Evolutionary conservation across 495 filamentous ascomycete genomes (phyloP).

Genomic region (Thermothielavioides terrestris): DNA sequence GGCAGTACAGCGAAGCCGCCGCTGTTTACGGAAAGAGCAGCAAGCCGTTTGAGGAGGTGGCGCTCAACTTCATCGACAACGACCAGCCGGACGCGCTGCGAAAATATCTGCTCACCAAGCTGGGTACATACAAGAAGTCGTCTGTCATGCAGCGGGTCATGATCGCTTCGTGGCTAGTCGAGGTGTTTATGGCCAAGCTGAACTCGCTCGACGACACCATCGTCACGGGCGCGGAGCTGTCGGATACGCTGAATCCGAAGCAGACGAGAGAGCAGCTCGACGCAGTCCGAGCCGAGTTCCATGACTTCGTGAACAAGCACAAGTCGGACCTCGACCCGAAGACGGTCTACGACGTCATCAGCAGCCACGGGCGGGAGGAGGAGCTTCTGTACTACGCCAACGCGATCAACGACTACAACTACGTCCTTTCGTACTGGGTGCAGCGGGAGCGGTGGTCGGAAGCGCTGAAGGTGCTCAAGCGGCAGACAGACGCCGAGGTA

Average conservation of each 20-base stretch:
- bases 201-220: constrained; percentile 93
- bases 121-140: constrained; percentile 72
- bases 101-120: constrained; percentile 80
- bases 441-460: constrained; percentile 93
- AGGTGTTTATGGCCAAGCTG: constrained; percentile 94
- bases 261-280: constrained; percentile 67
- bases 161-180: constrained; percentile 91
- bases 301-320: constrained; percentile 76
- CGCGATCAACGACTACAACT: constrained; percentile 81
- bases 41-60: constrained; percentile 94
- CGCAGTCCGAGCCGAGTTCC: constrained; percentile 64
- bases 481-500: constrained; percentile 81
- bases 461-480: constrained; percentile 76
- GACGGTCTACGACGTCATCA: constrained; percentile 92
- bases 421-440: constrained; percentile 93
- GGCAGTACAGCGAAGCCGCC: constrained; percentile 75
- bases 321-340: constrained; percentile 80
- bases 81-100: constrained; percentile 85
- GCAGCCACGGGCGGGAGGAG: constrained; percentile 86
- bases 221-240: constrained; percentile 77
- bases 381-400: constrained; percentile 88
- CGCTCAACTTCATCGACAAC: constrained; percentile 79
- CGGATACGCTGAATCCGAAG: constrained; percentile 56
- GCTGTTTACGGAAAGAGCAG: constrained; percentile 87
- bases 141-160: constrained; percentile 87